Percentiles rank a stretch among this genome's conserved stretches.
These are phyloP conservation scores for Sarocladium strictum DNA, from an alignment of 2,329 filamentous ascomycete genomes.

Conservation along the genomic window DNA sequence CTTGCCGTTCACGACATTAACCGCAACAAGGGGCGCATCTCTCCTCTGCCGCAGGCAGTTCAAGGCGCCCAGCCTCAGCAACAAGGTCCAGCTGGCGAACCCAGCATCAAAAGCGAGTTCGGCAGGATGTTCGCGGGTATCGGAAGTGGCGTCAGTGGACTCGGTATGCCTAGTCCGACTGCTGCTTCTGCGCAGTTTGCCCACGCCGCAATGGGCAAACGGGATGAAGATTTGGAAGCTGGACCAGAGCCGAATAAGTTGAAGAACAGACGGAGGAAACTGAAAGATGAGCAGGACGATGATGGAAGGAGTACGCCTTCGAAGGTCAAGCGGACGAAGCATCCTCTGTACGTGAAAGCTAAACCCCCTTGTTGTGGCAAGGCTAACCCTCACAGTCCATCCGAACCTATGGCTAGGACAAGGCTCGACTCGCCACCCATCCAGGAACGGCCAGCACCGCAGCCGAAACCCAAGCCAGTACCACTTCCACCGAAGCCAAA, in stretches of 20 bases:
- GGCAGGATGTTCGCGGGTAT: slow-evolving; percentile 95
- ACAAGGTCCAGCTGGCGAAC: slow-evolving; percentile 72
- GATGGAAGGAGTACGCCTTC: slow-evolving; percentile 45
- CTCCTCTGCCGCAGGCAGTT: slow-evolving; percentile 86
- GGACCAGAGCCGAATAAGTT: slow-evolving; percentile 38
- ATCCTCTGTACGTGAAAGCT: neutral
- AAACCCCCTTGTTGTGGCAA: too few species aligned
- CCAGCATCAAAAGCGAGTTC: slow-evolving; percentile 90
- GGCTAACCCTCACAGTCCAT: slow-evolving; percentile 17
- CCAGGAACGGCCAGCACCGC: slow-evolving; percentile 14
- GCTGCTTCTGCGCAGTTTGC: slow-evolving; percentile 40
- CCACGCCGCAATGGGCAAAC: slow-evolving; percentile 37
- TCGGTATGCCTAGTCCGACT: slow-evolving; percentile 46
- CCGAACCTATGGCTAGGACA: slow-evolving; percentile 12
- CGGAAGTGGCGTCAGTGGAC: slow-evolving; percentile 49
- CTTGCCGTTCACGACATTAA: slow-evolving; percentile 77
- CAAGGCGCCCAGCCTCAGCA: slow-evolving; percentile 83
- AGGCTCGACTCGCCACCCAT: slow-evolving; percentile 16
- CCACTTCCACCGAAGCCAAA: slow-evolving; percentile 52
- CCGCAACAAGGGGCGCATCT: slow-evolving; percentile 68
- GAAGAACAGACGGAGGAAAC: slow-evolving; percentile 59
- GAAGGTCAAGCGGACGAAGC: slow-evolving; percentile 60
- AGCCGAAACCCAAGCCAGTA: slow-evolving; percentile 25
- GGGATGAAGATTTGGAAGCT: slow-evolving; percentile 44
- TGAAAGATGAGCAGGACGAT: slow-evolving; percentile 77